Evolutionary conservation across 352 stramenopile genomes (phyloP).

Genomic region (Phytophthora aleatoria): DNA sequence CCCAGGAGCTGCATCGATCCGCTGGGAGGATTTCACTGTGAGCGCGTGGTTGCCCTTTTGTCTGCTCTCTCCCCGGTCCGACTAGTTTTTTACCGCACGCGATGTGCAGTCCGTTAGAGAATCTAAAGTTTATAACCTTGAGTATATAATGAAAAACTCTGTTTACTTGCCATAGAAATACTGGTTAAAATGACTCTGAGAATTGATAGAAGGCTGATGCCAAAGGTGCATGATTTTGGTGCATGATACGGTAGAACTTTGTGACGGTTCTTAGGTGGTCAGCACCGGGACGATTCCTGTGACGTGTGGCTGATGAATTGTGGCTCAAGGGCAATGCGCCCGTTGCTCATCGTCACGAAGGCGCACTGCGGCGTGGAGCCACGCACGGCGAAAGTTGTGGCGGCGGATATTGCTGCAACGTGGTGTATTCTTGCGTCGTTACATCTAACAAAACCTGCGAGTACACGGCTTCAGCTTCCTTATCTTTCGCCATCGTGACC

Average conservation of each 20-base stretch:
- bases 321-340: neutral
- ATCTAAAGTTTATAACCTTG: neutral
- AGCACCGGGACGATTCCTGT: constrained; percentile 12
- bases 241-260: constrained; percentile 1
- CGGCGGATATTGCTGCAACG: neutral
- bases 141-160: neutral
- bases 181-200: neutral
- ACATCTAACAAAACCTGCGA: no score
- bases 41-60: neutral
- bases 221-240: neutral
- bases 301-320: neutral
- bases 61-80: constrained; percentile 16
- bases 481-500: no score
- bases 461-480: no score
- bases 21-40: constrained; percentile 2
- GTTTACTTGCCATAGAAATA: no score
- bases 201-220: neutral
- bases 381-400: neutral
- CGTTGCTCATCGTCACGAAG: neutral
- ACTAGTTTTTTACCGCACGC: constrained; percentile 20
- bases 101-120: neutral
- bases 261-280: constrained; percentile 8
- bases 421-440: neutral
- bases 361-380: neutral
- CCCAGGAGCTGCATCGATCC: constrained; percentile 36